phyloP scores from a whole-genome alignment of 768 basidiomycete genomes.

The Russula virescens region DNA sequence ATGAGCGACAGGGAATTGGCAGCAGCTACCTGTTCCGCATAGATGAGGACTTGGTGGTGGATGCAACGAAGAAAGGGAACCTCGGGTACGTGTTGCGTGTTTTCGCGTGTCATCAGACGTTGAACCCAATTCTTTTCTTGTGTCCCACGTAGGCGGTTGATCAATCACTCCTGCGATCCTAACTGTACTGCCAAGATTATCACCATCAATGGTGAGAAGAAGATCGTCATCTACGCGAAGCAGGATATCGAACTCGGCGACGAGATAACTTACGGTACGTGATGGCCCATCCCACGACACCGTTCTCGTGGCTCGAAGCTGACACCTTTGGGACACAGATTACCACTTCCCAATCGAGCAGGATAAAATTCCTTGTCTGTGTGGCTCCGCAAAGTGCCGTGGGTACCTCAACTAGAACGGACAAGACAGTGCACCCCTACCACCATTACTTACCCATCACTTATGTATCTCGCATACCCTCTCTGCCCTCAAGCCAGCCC shows the following conservation, averaged over 20 bases:
- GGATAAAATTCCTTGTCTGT: slow-evolving; percentile 92
- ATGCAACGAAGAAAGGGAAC: slow-evolving; percentile 98
- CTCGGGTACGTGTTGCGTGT: slow-evolving; percentile 68
- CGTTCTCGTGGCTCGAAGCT: neutral
- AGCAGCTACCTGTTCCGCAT: slow-evolving; percentile 97
- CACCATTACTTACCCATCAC: slow-evolving; percentile 19
- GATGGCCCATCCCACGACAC: neutral
- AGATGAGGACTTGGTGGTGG: slow-evolving; percentile 96
- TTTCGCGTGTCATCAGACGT: neutral
- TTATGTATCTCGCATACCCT: slow-evolving; percentile 28
- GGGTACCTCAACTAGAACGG: slow-evolving; percentile 85
- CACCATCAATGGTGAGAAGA: slow-evolving; percentile 87
- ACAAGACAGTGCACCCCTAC: slow-evolving; percentile 6
- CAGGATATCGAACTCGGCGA: slow-evolving; percentile 93
- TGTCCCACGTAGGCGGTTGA: slow-evolving; percentile 63
- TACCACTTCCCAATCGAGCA: slow-evolving; percentile 99
- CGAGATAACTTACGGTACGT: slow-evolving; percentile 94
- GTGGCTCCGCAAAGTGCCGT: slow-evolving; percentile 85
- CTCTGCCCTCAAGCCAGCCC: too few species aligned
- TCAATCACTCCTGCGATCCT: slow-evolving; percentile 98
- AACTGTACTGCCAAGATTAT: slow-evolving; percentile 90
- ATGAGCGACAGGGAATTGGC: slow-evolving; percentile 95
- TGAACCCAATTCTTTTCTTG: neutral
- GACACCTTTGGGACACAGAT: slow-evolving; percentile 43
- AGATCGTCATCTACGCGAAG: slow-evolving; percentile 99